Percentiles rank a stretch among this genome's conserved stretches.
Evolutionary conservation across 805 yeast genomes (phyloP).

Genomic region (Yarrowia porcina): DNA sequence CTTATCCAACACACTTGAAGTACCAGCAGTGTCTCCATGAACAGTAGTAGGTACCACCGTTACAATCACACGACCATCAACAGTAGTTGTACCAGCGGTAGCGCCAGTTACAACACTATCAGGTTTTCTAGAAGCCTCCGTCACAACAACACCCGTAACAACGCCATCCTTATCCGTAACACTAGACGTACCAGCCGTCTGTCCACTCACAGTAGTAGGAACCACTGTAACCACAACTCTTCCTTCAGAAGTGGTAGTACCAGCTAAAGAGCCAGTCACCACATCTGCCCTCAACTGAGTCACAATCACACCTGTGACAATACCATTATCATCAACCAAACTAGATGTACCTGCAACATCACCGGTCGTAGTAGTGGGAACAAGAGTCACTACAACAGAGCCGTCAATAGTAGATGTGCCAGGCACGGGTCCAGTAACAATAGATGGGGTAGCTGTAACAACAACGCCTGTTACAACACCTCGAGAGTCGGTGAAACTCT

Average conservation of each 20-base stretch:
- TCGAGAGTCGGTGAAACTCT: not conserved
- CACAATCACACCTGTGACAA: not conserved
- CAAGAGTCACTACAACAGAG: not conserved
- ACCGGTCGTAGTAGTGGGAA: not conserved
- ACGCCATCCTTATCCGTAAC: not conserved
- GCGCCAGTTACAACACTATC: too few relatives aligned
- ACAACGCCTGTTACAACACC: not conserved
- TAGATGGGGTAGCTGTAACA: too few relatives aligned
- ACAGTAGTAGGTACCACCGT: not conserved
- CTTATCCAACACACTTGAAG: not conserved
- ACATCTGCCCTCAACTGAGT: not conserved
- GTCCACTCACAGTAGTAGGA: not conserved
- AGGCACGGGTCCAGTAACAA: not conserved
- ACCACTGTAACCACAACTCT: too few relatives aligned
- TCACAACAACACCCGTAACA: not conserved
- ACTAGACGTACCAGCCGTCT: not conserved
- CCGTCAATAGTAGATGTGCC: not conserved
- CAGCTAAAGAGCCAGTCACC: not conserved
- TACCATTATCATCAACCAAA: not conserved
- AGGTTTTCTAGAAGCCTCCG: too few relatives aligned
- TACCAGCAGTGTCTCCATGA: not conserved
- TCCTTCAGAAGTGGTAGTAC: not conserved
- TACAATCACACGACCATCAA: too few relatives aligned
- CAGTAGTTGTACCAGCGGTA: too few relatives aligned
- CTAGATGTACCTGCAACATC: not conserved